Base-by-base conservation (phyloP, 768 basidiomycete genomes). In the Russula ochroleuca region DNA sequence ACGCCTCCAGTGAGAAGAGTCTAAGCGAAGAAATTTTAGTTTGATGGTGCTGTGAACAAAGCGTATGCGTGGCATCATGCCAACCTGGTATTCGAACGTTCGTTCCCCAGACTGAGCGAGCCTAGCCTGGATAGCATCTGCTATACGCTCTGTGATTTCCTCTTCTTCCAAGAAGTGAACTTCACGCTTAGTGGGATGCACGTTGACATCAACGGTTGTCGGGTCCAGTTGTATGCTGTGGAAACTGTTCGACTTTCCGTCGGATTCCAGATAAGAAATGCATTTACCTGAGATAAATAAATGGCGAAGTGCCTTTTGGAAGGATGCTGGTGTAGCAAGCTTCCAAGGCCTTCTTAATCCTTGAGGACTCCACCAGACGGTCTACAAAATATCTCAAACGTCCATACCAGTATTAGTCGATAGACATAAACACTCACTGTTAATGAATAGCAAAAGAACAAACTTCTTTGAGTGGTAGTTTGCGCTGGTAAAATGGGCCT, bases 131-230 rank as follows among this genome's bases (percentile, higher is more conserved):
- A 98, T 78, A 1, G 79, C 80, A 69, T 90, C 85, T 15, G 88
- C 84, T 50, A 98, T 85, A 9, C 78, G 78, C 67, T 92, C 86
- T 7, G 87, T 87, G 70, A 98, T 91, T 15, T 76, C 78, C 57
- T 98, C 96, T 72, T 98, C 94, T 65, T 97, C 85, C 54, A 98
- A 74, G 70, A 98, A 98, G 68, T 94, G 92, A 1, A 98, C 94
- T 73, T 98, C 95, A 50, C 90, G 88, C 73, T 99, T 99, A 2
- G 97, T 98, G 0, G 96, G 97, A 72, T 98, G 95, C 9, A 98
- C 94, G 69, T 99, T 99, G 59, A 98, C 95, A 69, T 99, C 97
- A 19, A 99, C 88, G 28, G 89, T 85, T 35, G 85, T 81, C 0
- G 94, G 93, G 65, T 94, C 87, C 68, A 98, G 87, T 47, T 86